Percentiles rank a stretch among this genome's conserved stretches.
phyloP scores from a whole-genome alignment of 108 stramenopile genomes.

The Discostella stelligeroides region DNA sequence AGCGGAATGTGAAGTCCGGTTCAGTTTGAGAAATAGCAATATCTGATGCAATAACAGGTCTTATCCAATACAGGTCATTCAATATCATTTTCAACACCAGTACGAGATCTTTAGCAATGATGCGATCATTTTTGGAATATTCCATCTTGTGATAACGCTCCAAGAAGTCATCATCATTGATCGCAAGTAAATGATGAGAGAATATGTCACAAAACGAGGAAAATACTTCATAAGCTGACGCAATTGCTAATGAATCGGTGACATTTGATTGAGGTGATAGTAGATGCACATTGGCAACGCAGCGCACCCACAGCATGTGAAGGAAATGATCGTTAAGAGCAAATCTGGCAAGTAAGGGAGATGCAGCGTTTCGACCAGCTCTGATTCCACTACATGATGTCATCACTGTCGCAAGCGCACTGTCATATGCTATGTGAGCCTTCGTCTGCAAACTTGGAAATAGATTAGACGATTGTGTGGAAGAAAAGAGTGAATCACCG shows the following conservation, averaged over 20 bases:
- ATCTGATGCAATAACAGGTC: conserved; percentile 63
- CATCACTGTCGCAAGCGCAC: conserved; percentile 48
- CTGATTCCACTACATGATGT: conserved; percentile 57
- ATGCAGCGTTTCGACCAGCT: conserved; percentile 49
- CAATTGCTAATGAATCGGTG: not conserved
- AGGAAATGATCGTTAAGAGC: conserved; percentile 49
- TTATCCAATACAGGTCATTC: conserved; percentile 76
- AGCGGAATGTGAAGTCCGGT: conserved; percentile 22
- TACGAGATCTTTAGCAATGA: conserved; percentile 62
- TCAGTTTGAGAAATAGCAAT: conserved; percentile 16
- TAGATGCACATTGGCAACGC: conserved; percentile 9
- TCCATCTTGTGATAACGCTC: conserved; percentile 27
- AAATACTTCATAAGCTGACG: conserved; percentile 35
- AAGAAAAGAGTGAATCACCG: conserved; percentile 28
- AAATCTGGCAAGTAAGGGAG: conserved; percentile 61
- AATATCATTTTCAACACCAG: conserved; percentile 41
- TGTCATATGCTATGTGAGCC: conserved; percentile 38
- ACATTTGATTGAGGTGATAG: conserved; percentile 17
- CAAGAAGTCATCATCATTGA: conserved; percentile 82
- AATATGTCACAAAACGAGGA: conserved; percentile 80
- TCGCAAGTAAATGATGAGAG: conserved; percentile 70
- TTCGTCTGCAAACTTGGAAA: not conserved
- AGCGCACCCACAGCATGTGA: conserved; percentile 23
- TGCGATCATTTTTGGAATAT: not conserved
- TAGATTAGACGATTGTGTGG: conserved; percentile 3